Evolutionary conservation across 306 rosid genomes (phyloP).

Genomic region (Prosopis cineraria): DNA sequence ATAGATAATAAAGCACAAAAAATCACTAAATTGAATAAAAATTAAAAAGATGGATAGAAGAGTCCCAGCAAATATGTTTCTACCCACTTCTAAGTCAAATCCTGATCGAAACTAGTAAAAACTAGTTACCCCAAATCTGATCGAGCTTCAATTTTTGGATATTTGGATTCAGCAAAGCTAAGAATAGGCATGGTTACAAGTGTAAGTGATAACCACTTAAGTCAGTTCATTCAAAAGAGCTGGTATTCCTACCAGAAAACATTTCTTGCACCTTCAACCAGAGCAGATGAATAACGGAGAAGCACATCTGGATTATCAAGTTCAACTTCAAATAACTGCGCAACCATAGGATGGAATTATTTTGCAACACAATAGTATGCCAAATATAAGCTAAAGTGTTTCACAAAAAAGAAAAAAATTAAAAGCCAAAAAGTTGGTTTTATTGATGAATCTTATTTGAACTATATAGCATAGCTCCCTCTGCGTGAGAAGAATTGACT

Average conservation of each 20-base stretch:
- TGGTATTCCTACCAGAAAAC: conserved; percentile 78
- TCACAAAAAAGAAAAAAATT: neutral
- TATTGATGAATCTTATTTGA: conserved; percentile 2
- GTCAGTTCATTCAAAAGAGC: neutral
- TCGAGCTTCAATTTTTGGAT: conserved; percentile 4
- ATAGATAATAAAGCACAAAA: neutral
- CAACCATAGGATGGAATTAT: conserved; percentile 31
- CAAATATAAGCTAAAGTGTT: neutral
- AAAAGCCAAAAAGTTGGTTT: neutral
- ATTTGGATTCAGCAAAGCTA: neutral
- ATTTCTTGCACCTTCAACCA: conserved; percentile 95
- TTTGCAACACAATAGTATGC: conserved; percentile 7
- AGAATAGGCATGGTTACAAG: neutral
- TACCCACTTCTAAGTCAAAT: conserved; percentile 18
- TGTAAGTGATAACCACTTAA: conserved; percentile 17
- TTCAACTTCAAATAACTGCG: conserved; percentile 91
- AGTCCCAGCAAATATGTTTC: neutral
- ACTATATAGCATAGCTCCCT: neutral
- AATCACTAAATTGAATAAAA: neutral
- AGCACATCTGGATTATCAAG: conserved; percentile 82
- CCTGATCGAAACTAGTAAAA: neutral
- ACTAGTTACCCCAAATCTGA: conserved; percentile 23
- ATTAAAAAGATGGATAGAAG: neutral
- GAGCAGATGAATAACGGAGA: conserved; percentile 94
- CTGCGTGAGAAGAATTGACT: neutral